Evolutionary conservation across 345 rosid species (phyloP).

Genomic region (Salix koriyanagi): DNA sequence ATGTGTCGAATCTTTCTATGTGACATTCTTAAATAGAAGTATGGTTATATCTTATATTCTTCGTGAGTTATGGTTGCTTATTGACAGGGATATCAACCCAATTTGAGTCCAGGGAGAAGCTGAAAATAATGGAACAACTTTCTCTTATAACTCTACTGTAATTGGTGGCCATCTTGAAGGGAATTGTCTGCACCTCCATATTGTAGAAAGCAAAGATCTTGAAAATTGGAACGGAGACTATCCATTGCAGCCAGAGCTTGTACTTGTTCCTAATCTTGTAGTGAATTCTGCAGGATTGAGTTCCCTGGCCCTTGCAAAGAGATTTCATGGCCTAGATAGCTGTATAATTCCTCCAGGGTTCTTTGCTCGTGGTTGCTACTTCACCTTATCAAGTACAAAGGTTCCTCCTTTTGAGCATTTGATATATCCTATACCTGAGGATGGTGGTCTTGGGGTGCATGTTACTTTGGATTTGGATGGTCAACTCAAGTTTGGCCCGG

Average conservation of each 20-base stretch:
- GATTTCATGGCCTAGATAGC: conserved; percentile 49
- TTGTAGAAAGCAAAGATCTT: conserved; percentile 44
- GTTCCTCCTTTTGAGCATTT: conserved; percentile 53
- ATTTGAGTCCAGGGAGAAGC: conserved; percentile 78
- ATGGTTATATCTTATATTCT: neutral
- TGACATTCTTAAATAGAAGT: no score
- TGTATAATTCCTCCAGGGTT: conserved; percentile 44
- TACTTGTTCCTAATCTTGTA: conserved; percentile 57
- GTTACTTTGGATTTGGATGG: conserved; percentile 87
- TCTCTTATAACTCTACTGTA: conserved; percentile 71
- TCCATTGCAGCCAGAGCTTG: conserved; percentile 44
- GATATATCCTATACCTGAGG: conserved; percentile 89
- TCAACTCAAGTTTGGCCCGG: conserved; percentile 87
- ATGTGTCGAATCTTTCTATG: conserved; percentile 1
- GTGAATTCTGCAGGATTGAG: conserved; percentile 85
- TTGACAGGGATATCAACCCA: conserved; percentile 8
- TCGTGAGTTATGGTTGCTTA: conserved; percentile 34
- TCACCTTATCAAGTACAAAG: conserved; percentile 50
- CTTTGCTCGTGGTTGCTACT: conserved; percentile 88
- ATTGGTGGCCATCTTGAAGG: conserved; percentile 59
- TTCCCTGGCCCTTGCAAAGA: conserved; percentile 62
- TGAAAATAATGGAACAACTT: conserved; percentile 55
- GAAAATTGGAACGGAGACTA: conserved; percentile 38
- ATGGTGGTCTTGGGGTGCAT: conserved; percentile 90
- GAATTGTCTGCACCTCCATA: conserved; percentile 47